Evolutionary conservation across 2,329 filamentous ascomycete genomes (phyloP), one percentile per base, ranked within the genome.

Genomic region (Mariannaea sp.): DNA sequence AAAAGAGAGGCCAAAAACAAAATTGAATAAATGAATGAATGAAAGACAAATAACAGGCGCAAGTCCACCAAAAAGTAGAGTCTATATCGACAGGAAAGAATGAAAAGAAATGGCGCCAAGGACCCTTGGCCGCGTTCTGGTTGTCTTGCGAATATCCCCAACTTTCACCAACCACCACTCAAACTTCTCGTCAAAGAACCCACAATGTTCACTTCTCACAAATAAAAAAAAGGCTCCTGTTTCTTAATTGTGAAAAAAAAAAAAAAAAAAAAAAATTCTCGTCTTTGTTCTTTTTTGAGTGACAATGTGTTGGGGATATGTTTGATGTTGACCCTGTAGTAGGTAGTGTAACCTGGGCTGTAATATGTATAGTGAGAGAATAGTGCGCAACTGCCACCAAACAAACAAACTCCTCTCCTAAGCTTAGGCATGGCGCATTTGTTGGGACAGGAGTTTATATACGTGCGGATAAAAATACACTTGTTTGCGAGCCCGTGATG

Each of bases 341-440:
- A n/a, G 8, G 22, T 20, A n/a, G 36, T 14, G 19, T 40, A 17
- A 40, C 36, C 36, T 12, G 12, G 36, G 5, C n/a, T 26, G 13
- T 20, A 16, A 16, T 20, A 29, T 20, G 17, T 38, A 20, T 20
- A 38, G 20, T 7, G 10, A 47, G 29, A 47, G 32, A 32, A 14
- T 40, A 47, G 35, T 47, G 44, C 44, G 32, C 45, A 49, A 20
- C 26, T 47, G 14, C 26, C 36, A 30, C 45, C 30, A 32, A 38
- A 39, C 32, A 39, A 43, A 39, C 14, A 14, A 29, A 27, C 22
- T 7, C 42, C 30, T 13, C 16, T 45, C 38, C 43, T 27, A 17
- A 40, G 35, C 12, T 14, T 17, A 9, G 20, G 9, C 22, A 20
- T n/a, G 22, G n/a, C n/a, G 30, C 19, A 5, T 16, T 10, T 38